These are phyloP conservation scores for Calendula officinalis DNA, from an alignment of 129 eudicot species.

Conservation along the genomic window DNA sequence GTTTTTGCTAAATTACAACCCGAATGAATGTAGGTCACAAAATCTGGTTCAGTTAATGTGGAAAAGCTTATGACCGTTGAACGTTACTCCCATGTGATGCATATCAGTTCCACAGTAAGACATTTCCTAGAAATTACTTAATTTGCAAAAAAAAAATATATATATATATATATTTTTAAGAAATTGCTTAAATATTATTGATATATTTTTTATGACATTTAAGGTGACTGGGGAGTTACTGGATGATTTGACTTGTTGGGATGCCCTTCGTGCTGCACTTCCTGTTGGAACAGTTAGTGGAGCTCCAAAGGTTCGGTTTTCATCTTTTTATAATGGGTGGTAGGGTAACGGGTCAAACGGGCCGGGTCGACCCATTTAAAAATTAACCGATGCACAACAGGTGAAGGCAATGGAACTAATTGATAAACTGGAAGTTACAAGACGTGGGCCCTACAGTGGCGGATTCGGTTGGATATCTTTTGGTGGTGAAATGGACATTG, in stretches of 20 bases:
- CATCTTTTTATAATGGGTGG: background rate
- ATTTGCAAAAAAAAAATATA: too few relatives aligned
- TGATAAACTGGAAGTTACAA: conserved; percentile 61
- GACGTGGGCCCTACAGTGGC: conserved; percentile 92
- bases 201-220: background rate
- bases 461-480: conserved; percentile 84
- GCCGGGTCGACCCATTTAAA: background rate
- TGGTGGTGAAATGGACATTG: conserved; percentile 78
- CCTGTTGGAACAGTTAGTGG: conserved; percentile 94
- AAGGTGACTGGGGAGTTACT: conserved; percentile 79
- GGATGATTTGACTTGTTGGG: conserved; percentile 77
- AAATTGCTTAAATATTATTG: background rate
- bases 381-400: conserved; percentile 27
- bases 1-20: conserved; percentile 13
- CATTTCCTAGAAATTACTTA: background rate
- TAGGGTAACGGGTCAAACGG: background rate
- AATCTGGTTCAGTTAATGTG: conserved; percentile 75
- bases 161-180: too few relatives aligned
- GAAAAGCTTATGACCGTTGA: conserved; percentile 80
- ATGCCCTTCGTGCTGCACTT: conserved; percentile 80
- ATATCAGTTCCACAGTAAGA: conserved; percentile 89
- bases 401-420: conserved; percentile 91
- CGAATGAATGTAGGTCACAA: conserved; percentile 55
- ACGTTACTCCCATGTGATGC: conserved; percentile 90
- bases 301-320: conserved; percentile 72